Evolutionary conservation across 2,329 filamentous ascomycete species (phyloP).

Genomic region (Blumeriella jaapii): DNA sequence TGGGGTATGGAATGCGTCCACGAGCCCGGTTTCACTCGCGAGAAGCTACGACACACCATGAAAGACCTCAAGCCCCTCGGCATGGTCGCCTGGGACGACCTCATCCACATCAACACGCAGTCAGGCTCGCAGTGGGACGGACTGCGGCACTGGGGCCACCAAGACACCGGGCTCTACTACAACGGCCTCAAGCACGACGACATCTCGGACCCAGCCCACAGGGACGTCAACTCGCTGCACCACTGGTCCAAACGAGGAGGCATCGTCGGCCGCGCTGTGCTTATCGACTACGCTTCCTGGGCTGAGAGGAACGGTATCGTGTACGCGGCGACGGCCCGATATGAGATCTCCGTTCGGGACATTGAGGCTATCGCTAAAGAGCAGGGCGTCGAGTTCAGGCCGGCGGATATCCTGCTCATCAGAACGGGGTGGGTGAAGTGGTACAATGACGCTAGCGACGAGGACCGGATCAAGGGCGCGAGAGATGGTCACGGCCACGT

Average conservation of each 20-base stretch:
- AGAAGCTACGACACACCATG: conserved; percentile 10
- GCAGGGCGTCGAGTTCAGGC: conserved; percentile 25
- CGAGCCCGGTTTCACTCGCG: conserved; percentile 12
- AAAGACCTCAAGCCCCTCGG: conserved; percentile 22
- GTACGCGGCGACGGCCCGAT: conserved; percentile 25
- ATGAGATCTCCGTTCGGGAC: conserved; percentile 20
- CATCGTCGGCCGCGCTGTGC: conserved; percentile 43
- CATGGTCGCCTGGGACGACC: conserved; percentile 41
- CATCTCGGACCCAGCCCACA: conserved; percentile 27
- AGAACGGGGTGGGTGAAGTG: conserved; percentile 35
- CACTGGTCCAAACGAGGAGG: conserved; percentile 28
- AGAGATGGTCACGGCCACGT: conserved; percentile 27
- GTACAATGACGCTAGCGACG: conserved; percentile 28
- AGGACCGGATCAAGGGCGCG: conserved; percentile 28
- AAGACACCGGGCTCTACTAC: conserved; percentile 23
- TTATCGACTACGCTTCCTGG: conserved; percentile 40
- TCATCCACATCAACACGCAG: conserved; percentile 37
- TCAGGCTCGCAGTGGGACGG: conserved; percentile 35
- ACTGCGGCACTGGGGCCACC: conserved; percentile 28
- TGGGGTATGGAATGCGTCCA: conserved; percentile 13
- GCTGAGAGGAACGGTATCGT: conserved; percentile 27
- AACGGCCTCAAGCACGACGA: conserved; percentile 24
- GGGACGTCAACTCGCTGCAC: conserved; percentile 18
- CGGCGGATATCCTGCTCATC: conserved; percentile 40
- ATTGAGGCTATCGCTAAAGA: conserved; percentile 20